phyloP scores from a whole-genome alignment of 139 green algal genomes.

The Micractinium conductrix region DNA sequence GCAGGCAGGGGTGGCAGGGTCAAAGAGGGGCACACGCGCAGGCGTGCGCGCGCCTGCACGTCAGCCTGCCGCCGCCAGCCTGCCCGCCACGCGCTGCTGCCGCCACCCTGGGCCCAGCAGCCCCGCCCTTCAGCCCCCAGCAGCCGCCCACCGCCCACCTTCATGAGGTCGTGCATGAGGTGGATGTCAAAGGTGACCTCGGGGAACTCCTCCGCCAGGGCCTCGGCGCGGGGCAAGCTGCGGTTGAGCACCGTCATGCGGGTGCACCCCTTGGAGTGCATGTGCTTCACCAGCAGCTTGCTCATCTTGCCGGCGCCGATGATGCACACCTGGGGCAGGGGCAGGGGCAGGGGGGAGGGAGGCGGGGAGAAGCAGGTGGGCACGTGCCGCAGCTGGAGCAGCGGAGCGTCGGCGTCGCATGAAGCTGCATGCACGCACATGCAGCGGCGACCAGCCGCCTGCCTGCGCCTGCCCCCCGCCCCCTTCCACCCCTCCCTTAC shows the following conservation, averaged over 20 bases:
- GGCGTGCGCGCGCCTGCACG: no score
- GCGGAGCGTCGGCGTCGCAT: background rate
- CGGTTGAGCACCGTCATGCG: conserved; percentile 95
- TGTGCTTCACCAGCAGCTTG: conserved; percentile 97
- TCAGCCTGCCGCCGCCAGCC: background rate
- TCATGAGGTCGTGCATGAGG: conserved; percentile 94
- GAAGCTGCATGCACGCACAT: background rate
- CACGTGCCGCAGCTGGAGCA: background rate
- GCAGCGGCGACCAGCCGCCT: background rate
- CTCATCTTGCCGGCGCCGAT: conserved; percentile 99
- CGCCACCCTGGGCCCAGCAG: background rate
- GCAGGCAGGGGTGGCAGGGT: background rate
- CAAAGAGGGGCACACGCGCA: no score
- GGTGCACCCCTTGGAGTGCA: conserved; percentile 94
- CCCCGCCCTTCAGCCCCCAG: background rate
- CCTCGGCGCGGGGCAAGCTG: conserved; percentile 84
- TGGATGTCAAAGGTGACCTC: conserved; percentile 94
- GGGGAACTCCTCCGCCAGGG: conserved; percentile 94
- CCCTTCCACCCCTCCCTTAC: conserved; percentile 9
- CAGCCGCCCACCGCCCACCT: background rate
- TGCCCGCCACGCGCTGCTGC: background rate
- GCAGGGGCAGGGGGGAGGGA: background rate
- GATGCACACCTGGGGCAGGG: conserved; percentile 80
- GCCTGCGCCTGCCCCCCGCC: background rate
- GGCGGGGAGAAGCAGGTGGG: background rate